Base-by-base conservation (phyloP, 2,329 filamentous ascomycete genomes). In the Aspergillus eucalypticola region DNA sequence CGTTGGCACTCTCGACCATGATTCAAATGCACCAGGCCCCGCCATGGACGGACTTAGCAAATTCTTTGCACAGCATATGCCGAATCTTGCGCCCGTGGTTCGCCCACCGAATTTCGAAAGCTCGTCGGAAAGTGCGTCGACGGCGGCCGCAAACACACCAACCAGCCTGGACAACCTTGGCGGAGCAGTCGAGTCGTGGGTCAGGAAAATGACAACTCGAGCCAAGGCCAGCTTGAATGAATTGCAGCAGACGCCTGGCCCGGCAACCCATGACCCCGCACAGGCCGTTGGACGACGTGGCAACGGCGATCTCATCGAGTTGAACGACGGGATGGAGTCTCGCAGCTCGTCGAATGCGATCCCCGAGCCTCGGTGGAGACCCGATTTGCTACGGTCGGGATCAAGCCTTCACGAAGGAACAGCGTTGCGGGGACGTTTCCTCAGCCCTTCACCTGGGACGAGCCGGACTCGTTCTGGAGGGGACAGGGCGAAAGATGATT, bases 171-270 rank as follows among this genome's bases (percentile, higher is more conserved):
- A 96, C 69, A 90, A 93, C 64, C 88, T 96, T 8, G 92, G 93
- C 1, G 90, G 91, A 5, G 89, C 90, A 2, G 88, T 98, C 29
- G 95, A 98, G 77, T 90, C 88, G 1, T 99, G 95, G 92, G 82
- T 98, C 60, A 84, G 93, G 61, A 91, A 92, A 63, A 88, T 96
- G 39, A 91, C 92, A 1, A 75, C 70, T 8, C 75, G 74, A 51
- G 78, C 78, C 3, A 78, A 78, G 54, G 66, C 72, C 8, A 72
- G 75, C 10, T 64, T 79, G 55, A 74, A 68, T 54, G 77, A 79
- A 23, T 64, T 79, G 17, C 76, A 79, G 57, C 73, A 76, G 60
- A 63, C 69, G n/a, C 65, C 69, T 6, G 62, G 55, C 25, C 58
- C 63, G 17, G 66, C 69, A 48, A 55, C 52, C 32, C 63, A 58